These are phyloP conservation scores for Plasmodium knowlesi DNA, from an alignment of 169 alveolate genomes.

Conservation along the genomic window DNA sequence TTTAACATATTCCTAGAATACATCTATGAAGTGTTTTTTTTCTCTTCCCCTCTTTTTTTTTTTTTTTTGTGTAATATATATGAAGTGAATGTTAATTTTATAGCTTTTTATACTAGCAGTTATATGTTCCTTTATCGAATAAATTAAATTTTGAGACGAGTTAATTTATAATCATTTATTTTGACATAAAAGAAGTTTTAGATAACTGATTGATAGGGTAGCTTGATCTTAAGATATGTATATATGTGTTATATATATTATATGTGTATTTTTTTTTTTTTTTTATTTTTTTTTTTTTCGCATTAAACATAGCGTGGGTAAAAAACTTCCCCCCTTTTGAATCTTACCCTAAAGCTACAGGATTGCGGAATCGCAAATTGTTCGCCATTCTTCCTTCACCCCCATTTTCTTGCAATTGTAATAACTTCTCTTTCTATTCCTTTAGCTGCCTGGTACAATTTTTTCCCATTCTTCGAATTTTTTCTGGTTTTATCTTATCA, in stretches of 20 bases:
- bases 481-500: neutral
- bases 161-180: neutral
- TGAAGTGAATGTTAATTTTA: neutral
- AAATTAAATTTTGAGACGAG: neutral
- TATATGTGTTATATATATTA: neutral
- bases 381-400: neutral
- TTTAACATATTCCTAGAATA: constrained; percentile 5
- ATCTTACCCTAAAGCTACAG: neutral
- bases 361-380: neutral
- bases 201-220: neutral
- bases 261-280: no score
- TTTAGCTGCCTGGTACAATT: neutral
- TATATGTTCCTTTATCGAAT: neutral
- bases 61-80: neutral
- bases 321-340: neutral
- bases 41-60: neutral
- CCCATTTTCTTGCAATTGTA: neutral
- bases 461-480: neutral
- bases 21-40: neutral
- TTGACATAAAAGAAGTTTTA: neutral
- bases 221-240: neutral
- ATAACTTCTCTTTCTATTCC: neutral
- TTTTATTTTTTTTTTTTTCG: no score
- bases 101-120: neutral
- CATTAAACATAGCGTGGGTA: neutral